Percentiles rank a stretch among this genome's conserved stretches.
Evolutionary conservation across 129 eudicot genomes (phyloP).

Genomic region (Flaveria robusta): DNA sequence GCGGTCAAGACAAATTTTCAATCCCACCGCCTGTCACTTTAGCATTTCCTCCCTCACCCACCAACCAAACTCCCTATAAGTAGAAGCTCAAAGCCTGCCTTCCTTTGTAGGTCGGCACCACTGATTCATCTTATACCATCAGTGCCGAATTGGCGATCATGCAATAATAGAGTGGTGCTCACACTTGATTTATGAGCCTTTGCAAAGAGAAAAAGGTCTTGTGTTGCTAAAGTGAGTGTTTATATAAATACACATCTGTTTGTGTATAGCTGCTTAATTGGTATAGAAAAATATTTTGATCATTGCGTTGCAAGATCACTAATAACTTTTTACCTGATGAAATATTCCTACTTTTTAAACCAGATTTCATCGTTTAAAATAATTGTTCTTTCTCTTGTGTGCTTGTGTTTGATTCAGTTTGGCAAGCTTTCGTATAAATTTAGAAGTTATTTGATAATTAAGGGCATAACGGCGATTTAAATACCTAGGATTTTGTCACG

Average conservation of each 20-base stretch:
- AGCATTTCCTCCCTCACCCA: slow-evolving; percentile 18
- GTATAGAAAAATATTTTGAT: neutral
- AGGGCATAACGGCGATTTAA: neutral
- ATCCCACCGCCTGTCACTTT: neutral
- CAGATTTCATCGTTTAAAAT: neutral
- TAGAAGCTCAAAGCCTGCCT: neutral
- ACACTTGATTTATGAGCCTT: neutral
- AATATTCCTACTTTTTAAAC: neutral
- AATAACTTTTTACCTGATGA: neutral
- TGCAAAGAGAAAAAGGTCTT: neutral
- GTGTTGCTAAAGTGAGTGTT: neutral
- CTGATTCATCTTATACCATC: neutral
- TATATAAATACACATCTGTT: neutral
- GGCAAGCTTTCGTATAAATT: neutral
- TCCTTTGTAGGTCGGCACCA: neutral
- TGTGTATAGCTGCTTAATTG: neutral
- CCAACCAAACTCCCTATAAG: slow-evolving; percentile 2
- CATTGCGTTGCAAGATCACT: neutral
- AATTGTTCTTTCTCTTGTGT: too few species aligned
- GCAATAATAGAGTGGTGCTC: neutral
- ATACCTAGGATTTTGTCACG: neutral
- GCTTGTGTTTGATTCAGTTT: neutral
- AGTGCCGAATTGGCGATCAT: neutral
- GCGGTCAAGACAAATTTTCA: neutral
- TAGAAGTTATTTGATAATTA: too few species aligned